Evolutionary conservation across 2,329 filamentous ascomycete species (phyloP).

Genomic region (Zymoseptoria brevis): DNA sequence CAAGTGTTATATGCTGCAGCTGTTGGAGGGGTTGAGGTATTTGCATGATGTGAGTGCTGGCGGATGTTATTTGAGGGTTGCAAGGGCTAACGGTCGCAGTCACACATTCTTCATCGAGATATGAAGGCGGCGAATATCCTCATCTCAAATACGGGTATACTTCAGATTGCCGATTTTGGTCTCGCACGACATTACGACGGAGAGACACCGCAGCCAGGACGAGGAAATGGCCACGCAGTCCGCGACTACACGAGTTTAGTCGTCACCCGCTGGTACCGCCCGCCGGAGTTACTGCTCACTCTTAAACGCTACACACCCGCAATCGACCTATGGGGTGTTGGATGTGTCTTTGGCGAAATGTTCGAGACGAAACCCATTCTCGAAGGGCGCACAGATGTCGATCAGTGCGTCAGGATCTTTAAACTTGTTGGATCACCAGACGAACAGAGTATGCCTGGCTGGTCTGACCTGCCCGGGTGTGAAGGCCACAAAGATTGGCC

Average conservation of each 20-base stretch:
- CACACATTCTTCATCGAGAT: conserved; percentile 81
- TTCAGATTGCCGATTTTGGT: conserved; percentile 97
- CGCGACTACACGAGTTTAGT: conserved; percentile 95
- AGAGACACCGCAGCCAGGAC: conserved; percentile 63
- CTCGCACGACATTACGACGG: conserved; percentile 91
- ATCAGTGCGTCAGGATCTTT: conserved; percentile 91
- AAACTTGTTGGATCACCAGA: conserved; percentile 83
- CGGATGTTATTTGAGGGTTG: not conserved
- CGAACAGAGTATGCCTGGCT: conserved; percentile 88
- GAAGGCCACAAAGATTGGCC: conserved; percentile 61
- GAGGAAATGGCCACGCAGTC: conserved; percentile 72
- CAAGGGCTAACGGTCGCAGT: conserved; percentile 17
- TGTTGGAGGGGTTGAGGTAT: conserved; percentile 82
- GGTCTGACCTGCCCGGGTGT: conserved; percentile 72
- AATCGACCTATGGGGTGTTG: conserved; percentile 97
- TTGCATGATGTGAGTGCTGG: conserved; percentile 59
- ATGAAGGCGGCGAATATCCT: conserved; percentile 98
- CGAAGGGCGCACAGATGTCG: conserved; percentile 75
- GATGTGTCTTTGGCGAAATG: conserved; percentile 99
- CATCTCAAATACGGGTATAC: conserved; percentile 85
- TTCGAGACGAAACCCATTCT: conserved; percentile 88
- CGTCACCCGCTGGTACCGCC: conserved; percentile 93
- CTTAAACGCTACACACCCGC: conserved; percentile 90
- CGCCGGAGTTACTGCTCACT: conserved; percentile 83
- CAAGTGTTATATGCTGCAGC: conserved; percentile 94